Evolutionary conservation across 2,329 filamentous ascomycete genomes (phyloP).

Genomic region (Verticillium tricorpus): DNA sequence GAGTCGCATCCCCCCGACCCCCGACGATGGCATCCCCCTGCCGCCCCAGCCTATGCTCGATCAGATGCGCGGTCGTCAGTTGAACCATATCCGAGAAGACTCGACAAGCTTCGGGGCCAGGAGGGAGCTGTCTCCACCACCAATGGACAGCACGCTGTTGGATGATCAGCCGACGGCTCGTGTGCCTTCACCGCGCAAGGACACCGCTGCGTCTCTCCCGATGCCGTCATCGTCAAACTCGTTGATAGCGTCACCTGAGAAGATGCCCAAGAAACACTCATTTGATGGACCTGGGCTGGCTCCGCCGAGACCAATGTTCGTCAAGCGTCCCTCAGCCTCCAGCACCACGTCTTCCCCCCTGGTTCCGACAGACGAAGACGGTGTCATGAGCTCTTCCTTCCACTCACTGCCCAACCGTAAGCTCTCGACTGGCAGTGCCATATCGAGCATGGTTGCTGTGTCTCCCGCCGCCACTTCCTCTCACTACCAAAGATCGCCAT

Average conservation of each 20-base stretch:
- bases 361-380: conserved; percentile 68
- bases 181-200: conserved; percentile 21
- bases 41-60: conserved; percentile 36
- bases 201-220: conserved; percentile 27
- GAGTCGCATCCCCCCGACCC: conserved; percentile 55
- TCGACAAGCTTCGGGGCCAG: conserved; percentile 47
- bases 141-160: conserved; percentile 36
- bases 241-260: conserved; percentile 39
- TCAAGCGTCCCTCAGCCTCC: conserved; percentile 41
- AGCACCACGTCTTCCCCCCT: conserved; percentile 60
- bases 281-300: conserved; percentile 48
- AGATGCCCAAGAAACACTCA: conserved; percentile 34
- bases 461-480: conserved; percentile 53
- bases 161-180: conserved; percentile 18
- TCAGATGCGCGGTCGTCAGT: conserved; percentile 31
- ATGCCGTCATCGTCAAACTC: conserved; percentile 27
- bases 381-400: conserved; percentile 47
- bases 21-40: conserved; percentile 42
- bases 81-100: conserved; percentile 33
- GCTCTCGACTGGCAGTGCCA: conserved; percentile 64
- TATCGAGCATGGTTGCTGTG: conserved; percentile 36
- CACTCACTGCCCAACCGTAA: conserved; percentile 70
- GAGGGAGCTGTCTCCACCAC: conserved; percentile 54
- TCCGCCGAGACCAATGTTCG: conserved; percentile 45
- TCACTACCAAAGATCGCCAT: conserved; percentile 71